Evolutionary conservation across 768 basidiomycete species (phyloP), one percentile per base, ranked within the genome.

Genomic region (Tylopilus plumbeoviolaceoides): DNA sequence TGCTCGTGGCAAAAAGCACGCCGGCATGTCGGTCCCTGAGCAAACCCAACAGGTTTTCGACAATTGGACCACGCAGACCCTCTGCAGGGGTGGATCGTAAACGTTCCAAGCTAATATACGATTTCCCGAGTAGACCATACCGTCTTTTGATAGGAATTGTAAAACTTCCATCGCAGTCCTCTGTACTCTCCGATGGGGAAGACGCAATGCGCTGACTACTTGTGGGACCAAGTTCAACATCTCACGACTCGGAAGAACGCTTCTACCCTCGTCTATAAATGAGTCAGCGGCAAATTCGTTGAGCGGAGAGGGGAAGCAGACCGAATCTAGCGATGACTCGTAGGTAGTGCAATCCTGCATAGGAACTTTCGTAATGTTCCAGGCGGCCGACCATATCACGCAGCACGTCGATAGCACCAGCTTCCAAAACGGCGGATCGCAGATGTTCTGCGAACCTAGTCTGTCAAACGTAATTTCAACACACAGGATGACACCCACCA

Each of bases 301-400:
- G 17, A 36, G 30, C 21, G 6, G 31, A 17, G 35, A 10, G 14
- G 17, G 21, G 39, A 11, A 12, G n/a, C 59, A 14, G 7, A 67
- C 65, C 62, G 9, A 60, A 56, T 52, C 51, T 33, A 44, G 59
- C 53, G 18, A 68, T 27, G 0, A 54, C 30, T 5, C 57, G 66
- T 2, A 67, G 43, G 38, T 67, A 67, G 35, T 66, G 59, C 42
- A 67, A 47, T 5, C 58, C 59, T 5, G 64, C 62, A 15, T 60
- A 58, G 2, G 42, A 48, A 2, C 40, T 48, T 28, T 55, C 56
- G 28, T 55, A 44, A 1, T 40, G 21, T 40, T 35, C 51, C 11
- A 46, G 31, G 15, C 44, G 31, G 15, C 44, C 38, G 5, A 67
- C 33, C 62, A 68, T 66, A 11, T 38, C 35, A 9, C 46, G 38